Evolutionary conservation across 2,329 filamentous ascomycete genomes (phyloP).

Genomic region (Botrytis squamosa): DNA sequence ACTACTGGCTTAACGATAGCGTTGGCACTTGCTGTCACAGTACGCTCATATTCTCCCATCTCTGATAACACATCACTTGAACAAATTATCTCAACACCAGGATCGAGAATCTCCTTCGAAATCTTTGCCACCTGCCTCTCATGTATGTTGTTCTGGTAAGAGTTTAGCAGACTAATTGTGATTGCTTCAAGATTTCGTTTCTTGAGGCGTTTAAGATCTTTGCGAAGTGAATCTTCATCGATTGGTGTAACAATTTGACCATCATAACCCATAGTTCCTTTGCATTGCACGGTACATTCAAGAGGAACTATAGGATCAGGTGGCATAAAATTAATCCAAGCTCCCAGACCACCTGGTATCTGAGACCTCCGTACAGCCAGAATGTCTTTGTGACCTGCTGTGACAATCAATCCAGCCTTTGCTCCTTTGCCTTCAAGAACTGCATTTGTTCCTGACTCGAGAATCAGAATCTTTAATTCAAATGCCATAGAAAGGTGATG

Average conservation of each 20-base stretch:
- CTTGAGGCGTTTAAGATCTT: not conserved
- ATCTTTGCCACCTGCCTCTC: slow-evolving; percentile 5
- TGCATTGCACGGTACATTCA: slow-evolving; percentile 3
- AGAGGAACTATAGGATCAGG: slow-evolving; percentile 9
- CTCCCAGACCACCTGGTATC: slow-evolving; percentile 11
- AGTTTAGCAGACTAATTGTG: slow-evolving; percentile 7
- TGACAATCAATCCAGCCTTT: not conserved
- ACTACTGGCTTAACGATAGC: slow-evolving; percentile 8
- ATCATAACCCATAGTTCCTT: not conserved
- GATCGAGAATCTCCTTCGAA: not conserved
- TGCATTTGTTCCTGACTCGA: slow-evolving; percentile 8
- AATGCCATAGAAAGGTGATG: not conserved
- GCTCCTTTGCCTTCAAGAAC: slow-evolving; percentile 7
- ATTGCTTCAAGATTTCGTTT: slow-evolving; percentile 9
- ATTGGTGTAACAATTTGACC: not conserved
- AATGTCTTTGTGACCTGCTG: slow-evolving; percentile 2
- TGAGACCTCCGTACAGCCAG: slow-evolving; percentile 11
- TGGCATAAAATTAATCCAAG: not conserved
- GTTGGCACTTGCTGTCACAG: slow-evolving; percentile 9
- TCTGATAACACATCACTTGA: slow-evolving; percentile 13
- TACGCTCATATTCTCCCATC: slow-evolving; percentile 16
- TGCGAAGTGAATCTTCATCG: not conserved
- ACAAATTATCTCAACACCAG: slow-evolving; percentile 14
- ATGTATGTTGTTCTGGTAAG: slow-evolving; percentile 11
- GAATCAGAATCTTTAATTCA: not conserved